Percentiles rank a stretch among this genome's conserved stretches.
Conservation (phyloP, 176 grass and related monocot species). For the Carex littledalei region DNA sequence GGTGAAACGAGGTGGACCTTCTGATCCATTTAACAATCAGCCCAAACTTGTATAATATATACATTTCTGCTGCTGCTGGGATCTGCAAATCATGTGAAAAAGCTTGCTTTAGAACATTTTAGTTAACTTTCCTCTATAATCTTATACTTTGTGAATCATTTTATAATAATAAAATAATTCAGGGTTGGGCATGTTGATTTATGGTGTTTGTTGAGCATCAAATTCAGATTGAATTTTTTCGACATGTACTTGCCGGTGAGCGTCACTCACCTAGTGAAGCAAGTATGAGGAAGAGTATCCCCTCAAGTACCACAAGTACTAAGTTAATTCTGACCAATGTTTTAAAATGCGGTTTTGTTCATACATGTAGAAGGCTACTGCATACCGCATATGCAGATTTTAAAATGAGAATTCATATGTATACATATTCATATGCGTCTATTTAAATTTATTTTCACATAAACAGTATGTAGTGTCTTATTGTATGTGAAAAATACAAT, state of each 20-base stretch:
- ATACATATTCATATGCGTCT: too few relatives aligned
- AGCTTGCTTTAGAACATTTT: not conserved
- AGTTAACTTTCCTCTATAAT: not conserved
- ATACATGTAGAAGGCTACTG: too few relatives aligned
- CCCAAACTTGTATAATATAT: not conserved
- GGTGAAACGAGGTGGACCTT: slow-evolving; percentile 31
- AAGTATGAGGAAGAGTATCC: too few relatives aligned
- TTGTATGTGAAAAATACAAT: too few relatives aligned
- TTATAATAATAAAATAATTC: not conserved
- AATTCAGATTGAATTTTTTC: not conserved
- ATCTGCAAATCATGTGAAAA: not conserved
- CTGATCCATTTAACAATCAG: not conserved
- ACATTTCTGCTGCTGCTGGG: not conserved
- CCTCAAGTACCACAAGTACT: too few relatives aligned
- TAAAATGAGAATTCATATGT: too few relatives aligned
- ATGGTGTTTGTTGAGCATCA: not conserved
- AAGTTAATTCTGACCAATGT: too few relatives aligned
- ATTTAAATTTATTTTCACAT: too few relatives aligned
- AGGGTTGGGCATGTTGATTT: not conserved
- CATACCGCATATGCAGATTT: too few relatives aligned
- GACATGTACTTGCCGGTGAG: not conserved
- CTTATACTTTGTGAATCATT: not conserved
- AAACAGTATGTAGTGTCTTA: too few relatives aligned
- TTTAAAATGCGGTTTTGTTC: too few relatives aligned
- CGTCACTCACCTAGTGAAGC: too few relatives aligned